These are phyloP conservation scores for Daldinia concentrica DNA, from an alignment of 495 filamentous ascomycete genomes.

Conservation along the genomic window DNA sequence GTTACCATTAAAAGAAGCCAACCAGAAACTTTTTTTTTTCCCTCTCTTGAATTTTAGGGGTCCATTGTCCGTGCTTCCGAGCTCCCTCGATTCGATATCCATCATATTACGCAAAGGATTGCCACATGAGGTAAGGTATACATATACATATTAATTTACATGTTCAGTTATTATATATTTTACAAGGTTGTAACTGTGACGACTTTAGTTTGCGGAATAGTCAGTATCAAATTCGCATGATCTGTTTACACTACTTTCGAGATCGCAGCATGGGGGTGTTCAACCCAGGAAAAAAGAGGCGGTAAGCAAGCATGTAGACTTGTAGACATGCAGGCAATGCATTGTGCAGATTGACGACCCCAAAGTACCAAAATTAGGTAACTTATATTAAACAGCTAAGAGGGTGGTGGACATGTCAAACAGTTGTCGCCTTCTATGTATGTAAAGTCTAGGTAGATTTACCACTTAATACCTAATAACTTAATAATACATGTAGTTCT, in stretches of 20 bases:
- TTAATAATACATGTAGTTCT: too few species aligned
- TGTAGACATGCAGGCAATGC: conserved; percentile 40
- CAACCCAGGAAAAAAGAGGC: conserved; percentile 39
- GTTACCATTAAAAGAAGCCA: conserved; percentile 23
- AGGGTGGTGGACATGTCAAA: not conserved
- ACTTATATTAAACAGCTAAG: conserved; percentile 3
- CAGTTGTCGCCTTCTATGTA: not conserved
- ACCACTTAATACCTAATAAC: not conserved
- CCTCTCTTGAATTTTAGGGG: conserved; percentile 22
- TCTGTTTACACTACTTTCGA: conserved; percentile 40
- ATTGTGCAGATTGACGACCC: conserved; percentile 43
- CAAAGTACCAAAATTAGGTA: conserved; percentile 31
- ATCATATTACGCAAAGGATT: conserved; percentile 37
- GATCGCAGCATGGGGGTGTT: conserved; percentile 30
- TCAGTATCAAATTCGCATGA: conserved; percentile 33
- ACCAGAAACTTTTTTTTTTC: conserved; percentile 21
- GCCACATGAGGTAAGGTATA: conserved; percentile 22
- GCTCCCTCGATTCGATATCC: conserved; percentile 3
- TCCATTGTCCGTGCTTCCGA: conserved; percentile 31
- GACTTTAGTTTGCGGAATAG: conserved; percentile 3
- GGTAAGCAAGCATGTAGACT: conserved; percentile 39
- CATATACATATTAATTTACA: not conserved
- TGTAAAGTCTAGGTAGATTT: not conserved
- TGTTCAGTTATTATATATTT: not conserved
- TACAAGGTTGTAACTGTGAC: not conserved